A percentile compares a stretch with the other conserved stretches of the same genome.
phyloP scores from a whole-genome alignment of 305 asterid genomes.

The Fraxinus angustifolia region DNA sequence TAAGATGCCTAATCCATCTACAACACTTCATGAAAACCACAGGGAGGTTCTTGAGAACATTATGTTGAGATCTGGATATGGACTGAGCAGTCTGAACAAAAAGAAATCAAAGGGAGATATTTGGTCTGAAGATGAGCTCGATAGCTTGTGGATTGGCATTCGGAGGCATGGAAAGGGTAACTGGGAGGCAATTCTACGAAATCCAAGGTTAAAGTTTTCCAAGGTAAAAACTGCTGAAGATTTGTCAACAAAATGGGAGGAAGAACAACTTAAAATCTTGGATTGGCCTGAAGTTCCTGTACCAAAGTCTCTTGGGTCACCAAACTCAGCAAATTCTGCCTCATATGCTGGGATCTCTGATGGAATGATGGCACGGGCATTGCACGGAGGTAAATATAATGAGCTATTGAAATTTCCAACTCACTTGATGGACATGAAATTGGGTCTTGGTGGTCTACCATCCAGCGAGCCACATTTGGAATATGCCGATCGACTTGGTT shows the following conservation, averaged over 20 bases:
- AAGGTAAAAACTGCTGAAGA: slow-evolving; percentile 63
- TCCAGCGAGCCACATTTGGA: slow-evolving; percentile 44
- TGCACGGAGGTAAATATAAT: slow-evolving; percentile 56
- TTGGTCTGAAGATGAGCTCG: slow-evolving; percentile 53
- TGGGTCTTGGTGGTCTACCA: slow-evolving; percentile 65
- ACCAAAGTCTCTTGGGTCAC: slow-evolving; percentile 36
- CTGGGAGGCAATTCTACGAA: slow-evolving; percentile 49
- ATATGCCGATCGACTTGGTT: slow-evolving; percentile 25
- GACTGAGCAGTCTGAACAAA: slow-evolving; percentile 27
- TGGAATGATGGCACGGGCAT: slow-evolving; percentile 61
- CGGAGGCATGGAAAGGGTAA: slow-evolving; percentile 49
- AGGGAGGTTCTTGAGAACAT: neutral
- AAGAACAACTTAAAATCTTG: slow-evolving; percentile 68
- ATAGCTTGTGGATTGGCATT: slow-evolving; percentile 49
- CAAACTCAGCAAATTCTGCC: slow-evolving; percentile 35
- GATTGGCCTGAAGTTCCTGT: slow-evolving; percentile 45
- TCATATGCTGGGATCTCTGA: slow-evolving; percentile 44
- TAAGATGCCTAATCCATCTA: neutral
- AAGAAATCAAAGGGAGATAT: slow-evolving; percentile 31
- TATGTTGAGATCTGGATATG: slow-evolving; percentile 29
- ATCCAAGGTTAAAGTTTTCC: slow-evolving; percentile 69
- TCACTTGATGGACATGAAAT: slow-evolving; percentile 79
- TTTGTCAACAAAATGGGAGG: slow-evolving; percentile 79
- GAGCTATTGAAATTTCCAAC: slow-evolving; percentile 52
- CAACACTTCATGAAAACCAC: neutral